Evolutionary conservation across 1,139 yeast species (phyloP).

Genomic region (Taiozyma sp.): DNA sequence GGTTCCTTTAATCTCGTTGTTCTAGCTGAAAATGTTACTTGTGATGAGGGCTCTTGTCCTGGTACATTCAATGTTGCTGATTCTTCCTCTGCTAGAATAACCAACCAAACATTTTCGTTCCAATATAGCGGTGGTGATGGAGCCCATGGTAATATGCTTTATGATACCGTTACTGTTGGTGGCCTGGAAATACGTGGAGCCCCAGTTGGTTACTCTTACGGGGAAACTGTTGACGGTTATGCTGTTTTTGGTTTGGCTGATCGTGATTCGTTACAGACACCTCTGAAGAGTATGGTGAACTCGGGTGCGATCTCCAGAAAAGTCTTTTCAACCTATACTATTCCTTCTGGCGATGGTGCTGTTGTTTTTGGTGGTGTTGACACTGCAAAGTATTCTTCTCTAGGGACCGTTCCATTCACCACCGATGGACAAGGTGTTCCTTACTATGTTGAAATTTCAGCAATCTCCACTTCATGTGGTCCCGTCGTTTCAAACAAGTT

Average conservation of each 20-base stretch:
- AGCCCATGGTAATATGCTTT: conserved; percentile 13
- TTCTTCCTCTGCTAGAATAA: conserved; percentile 31
- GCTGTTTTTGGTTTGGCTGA: conserved; percentile 11
- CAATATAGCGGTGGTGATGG: conserved; percentile 14
- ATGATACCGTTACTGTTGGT: conserved; percentile 13
- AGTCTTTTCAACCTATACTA: conserved; percentile 8
- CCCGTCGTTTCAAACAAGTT: not conserved
- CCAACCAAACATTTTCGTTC: conserved; percentile 3
- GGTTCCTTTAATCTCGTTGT: conserved; percentile 65
- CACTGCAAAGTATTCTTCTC: conserved; percentile 37
- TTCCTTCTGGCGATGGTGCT: conserved; percentile 34
- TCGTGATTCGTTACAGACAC: not conserved
- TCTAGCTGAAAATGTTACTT: conserved; percentile 3
- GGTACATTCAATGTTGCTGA: not conserved
- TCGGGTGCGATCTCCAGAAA: conserved; percentile 7
- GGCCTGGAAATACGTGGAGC: conserved; percentile 6
- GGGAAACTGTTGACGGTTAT: conserved; percentile 1
- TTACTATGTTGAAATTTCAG: conserved; percentile 6
- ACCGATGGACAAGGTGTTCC: not conserved
- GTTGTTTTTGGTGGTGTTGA: conserved; percentile 59
- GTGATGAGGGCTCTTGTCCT: not conserved
- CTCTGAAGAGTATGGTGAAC: not conserved
- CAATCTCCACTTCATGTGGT: conserved; percentile 11
- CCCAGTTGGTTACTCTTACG: conserved; percentile 2
- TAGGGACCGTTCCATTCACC: conserved; percentile 7